phyloP scores from a whole-genome alignment of 768 basidiomycete genomes.

The Suillus occidentalis region DNA sequence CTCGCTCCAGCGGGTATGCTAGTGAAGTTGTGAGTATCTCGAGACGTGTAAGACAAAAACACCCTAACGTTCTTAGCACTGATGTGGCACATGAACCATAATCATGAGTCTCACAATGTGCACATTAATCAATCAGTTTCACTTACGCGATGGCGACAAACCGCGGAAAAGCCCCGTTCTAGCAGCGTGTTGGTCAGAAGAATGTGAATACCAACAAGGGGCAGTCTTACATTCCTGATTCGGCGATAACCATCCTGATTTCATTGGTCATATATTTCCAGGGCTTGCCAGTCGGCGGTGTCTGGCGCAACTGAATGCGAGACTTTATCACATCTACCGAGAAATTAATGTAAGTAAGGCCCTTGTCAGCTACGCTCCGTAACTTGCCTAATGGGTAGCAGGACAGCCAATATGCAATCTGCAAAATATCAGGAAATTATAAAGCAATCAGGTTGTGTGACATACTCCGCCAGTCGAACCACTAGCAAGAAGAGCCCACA shows the following conservation, averaged over 20 bases:
- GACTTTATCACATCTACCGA: constrained; percentile 85
- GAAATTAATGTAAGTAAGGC: not conserved
- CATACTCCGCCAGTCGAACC: constrained; percentile 82
- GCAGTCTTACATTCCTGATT: constrained; percentile 68
- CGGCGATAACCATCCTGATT: constrained; percentile 60
- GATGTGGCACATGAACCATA: not conserved
- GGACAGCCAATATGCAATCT: constrained; percentile 92
- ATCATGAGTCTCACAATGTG: not conserved
- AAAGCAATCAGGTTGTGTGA: constrained; percentile 15
- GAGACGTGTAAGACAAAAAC: not conserved
- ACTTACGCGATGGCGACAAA: constrained; percentile 73
- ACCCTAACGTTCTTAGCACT: constrained; percentile 63
- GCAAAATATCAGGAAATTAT: not conserved
- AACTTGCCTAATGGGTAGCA: constrained; percentile 81
- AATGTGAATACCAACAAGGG: not conserved
- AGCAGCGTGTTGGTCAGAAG: not conserved
- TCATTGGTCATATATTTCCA: constrained; percentile 77
- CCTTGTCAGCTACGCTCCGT: not conserved
- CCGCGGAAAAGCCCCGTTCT: constrained; percentile 72
- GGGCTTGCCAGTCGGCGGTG: constrained; percentile 72
- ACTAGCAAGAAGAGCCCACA: constrained; percentile 83
- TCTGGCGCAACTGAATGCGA: constrained; percentile 75
- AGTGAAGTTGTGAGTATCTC: constrained; percentile 10
- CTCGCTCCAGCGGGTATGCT: constrained; percentile 91
- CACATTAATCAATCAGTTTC: not conserved